phyloP scores from a whole-genome alignment of 805 yeast species.

The Saccharomycopsis fodiens region DNA sequence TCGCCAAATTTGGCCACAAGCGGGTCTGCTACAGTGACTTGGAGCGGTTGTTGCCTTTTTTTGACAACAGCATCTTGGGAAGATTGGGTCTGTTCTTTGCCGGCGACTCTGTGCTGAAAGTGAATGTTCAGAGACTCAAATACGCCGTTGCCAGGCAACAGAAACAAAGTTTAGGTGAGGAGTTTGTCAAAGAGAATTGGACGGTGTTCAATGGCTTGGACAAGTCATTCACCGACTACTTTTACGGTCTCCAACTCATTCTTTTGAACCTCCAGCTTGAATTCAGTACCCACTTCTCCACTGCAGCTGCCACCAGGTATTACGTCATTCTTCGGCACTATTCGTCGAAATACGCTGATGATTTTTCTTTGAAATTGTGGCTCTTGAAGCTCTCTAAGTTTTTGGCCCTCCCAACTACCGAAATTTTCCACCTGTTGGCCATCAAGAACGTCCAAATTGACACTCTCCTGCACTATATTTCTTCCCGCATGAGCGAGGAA shows the following conservation, averaged over 20 bases:
- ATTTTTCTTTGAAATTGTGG: constrained; percentile 18
- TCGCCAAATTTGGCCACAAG: background rate
- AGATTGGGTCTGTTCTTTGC: background rate
- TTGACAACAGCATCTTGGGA: background rate
- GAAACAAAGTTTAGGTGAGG: constrained; percentile 22
- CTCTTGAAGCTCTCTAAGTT: constrained; percentile 15
- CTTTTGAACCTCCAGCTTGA: constrained; percentile 43
- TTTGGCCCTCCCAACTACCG: constrained; percentile 8
- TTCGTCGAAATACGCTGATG: constrained; percentile 11
- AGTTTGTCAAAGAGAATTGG: constrained; percentile 30
- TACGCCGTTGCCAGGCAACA: constrained; percentile 24
- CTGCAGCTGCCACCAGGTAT: constrained; percentile 21
- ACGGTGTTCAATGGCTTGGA: constrained; percentile 31
- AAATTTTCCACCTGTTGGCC: constrained; percentile 5
- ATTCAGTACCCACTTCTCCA: constrained; percentile 23
- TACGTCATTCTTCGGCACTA: constrained; percentile 8
- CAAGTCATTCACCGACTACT: constrained; percentile 52
- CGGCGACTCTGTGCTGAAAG: constrained; percentile 25
- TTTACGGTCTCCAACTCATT: constrained; percentile 58
- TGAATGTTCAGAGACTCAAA: constrained; percentile 43
- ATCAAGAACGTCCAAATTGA: constrained; percentile 19
- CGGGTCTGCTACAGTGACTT: background rate
- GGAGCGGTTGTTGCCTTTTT: background rate
- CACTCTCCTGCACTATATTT: constrained; percentile 16
- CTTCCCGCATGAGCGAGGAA: constrained; percentile 5